These are phyloP conservation scores for Aphanomyces astaci DNA, from an alignment of 352 stramenopile genomes.

Conservation along the genomic window DNA sequence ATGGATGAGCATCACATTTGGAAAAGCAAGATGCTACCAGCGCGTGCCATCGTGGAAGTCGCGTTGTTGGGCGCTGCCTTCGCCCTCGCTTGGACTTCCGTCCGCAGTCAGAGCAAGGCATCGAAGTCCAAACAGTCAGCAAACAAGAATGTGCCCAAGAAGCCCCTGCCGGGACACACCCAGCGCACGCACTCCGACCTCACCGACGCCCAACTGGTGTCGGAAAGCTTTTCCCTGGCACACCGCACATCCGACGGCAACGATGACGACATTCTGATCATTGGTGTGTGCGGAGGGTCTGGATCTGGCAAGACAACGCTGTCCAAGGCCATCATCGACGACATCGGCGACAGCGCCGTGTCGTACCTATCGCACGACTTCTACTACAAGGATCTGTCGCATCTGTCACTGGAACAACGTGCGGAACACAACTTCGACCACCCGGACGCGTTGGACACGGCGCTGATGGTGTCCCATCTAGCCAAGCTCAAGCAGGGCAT, in stretches of 20 bases:
- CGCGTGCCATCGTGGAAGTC: neutral
- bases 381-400: constrained; percentile 93
- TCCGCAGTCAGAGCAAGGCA: neutral
- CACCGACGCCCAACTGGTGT: constrained; percentile 69
- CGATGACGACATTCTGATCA: constrained; percentile 75
- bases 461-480: constrained; percentile 90
- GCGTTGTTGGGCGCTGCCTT: neutral
- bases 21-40: neutral
- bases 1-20: neutral
- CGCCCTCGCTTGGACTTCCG: neutral
- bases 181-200: constrained; percentile 38
- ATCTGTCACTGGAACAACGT: constrained; percentile 84
- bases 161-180: constrained; percentile 24
- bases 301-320: constrained; percentile 90
- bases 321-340: constrained; percentile 79
- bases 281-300: constrained; percentile 88
- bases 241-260: constrained; percentile 30
- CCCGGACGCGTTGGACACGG: constrained; percentile 93
- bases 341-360: constrained; percentile 85
- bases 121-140: neutral
- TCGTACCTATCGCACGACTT: constrained; percentile 94
- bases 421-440: constrained; percentile 95
- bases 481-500: constrained; percentile 77
- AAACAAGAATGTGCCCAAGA: neutral
- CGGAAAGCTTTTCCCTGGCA: constrained; percentile 75